Evolutionary conservation across 106 monocot genomes (phyloP), one percentile per base, ranked within the genome.

Genomic region (Hemerocallis citrina): DNA sequence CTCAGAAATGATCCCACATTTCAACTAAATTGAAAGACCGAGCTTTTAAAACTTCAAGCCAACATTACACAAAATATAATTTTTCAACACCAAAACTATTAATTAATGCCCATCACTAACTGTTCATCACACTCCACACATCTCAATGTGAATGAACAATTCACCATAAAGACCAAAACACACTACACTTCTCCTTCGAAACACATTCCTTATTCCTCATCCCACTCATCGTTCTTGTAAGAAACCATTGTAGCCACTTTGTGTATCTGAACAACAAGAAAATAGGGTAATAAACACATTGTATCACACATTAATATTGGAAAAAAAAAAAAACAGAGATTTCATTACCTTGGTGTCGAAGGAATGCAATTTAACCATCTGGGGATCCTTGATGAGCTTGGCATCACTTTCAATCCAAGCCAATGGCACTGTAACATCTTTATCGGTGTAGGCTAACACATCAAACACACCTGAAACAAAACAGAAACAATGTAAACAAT

Each of bases 321-420:
- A 8, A 34, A 36, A 7, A 16, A 5, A 15, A 68, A 14, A 62
- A 20, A 30, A 10, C 16, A 41, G 13, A 15, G 5, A 48, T 29
- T 5, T 14, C 33, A 19, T 31, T 39, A 88, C 90, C 90, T 91
- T 98, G 46, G 96, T 91, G 60, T 98, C 96, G 52, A 98, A 91
- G 20, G 96, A 88, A 63, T 91, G 91, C 41, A 98, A 65, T 57
- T 88, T 91, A 47, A 98, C 96, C 91, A 98, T 98, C 59, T 98
- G 96, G 5, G 96, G 91, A 35, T 98, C 85, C 68, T 79, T 31
- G 32, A 98, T 98, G 71, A 98, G 75, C 58, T 88, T 96, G 27
- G 95, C 87, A 67, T 98, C 96, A 28, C 91, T 98, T 29, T 98
- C 96, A 8, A 82, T 83, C 96, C 96, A 98, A 55, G 84, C 73